Evolutionary conservation across 75 land plant species (phyloP).

Genomic region (Cryptomeria japonica): DNA sequence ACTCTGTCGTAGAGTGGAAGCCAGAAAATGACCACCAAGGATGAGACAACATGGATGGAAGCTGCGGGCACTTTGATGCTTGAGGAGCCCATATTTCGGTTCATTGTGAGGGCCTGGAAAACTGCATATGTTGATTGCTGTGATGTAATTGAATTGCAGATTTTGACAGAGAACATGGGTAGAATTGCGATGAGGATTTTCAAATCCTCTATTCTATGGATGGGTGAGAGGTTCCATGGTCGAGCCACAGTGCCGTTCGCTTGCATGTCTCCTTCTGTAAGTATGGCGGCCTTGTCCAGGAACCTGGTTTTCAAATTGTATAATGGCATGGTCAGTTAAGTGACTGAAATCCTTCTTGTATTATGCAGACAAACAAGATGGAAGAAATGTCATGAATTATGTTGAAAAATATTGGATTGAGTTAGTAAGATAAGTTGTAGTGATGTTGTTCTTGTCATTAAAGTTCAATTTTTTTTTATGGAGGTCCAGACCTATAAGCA

Average conservation of each 20-base stretch:
- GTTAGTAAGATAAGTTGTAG: no score
- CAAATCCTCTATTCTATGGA: conserved; percentile 55
- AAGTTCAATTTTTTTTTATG: no score
- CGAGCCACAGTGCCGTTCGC: conserved; percentile 26
- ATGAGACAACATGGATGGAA: conserved; percentile 26
- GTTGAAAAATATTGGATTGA: no score
- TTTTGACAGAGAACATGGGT: conserved; percentile 41
- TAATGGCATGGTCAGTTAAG: background rate
- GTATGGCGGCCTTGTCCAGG: conserved; percentile 46
- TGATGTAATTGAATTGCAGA: conserved; percentile 19
- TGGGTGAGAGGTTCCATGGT: conserved; percentile 58
- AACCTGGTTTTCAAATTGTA: conserved; percentile 22
- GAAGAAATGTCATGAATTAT: no score
- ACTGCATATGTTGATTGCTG: conserved; percentile 27
- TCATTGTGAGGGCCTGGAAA: conserved; percentile 63
- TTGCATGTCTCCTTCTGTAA: conserved; percentile 29
- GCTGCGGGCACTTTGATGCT: conserved; percentile 65
- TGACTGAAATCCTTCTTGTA: background rate
- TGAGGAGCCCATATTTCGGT: conserved; percentile 37
- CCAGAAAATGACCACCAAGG: conserved; percentile 15
- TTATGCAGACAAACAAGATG: no score
- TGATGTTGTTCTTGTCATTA: no score
- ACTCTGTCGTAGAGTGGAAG: conserved; percentile 15
- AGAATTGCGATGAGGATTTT: conserved; percentile 42
- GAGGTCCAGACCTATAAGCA: no score